Conservation (phyloP, 2,329 filamentous ascomycete species). For the Nothophaeocryptopus gaeumannii region DNA sequence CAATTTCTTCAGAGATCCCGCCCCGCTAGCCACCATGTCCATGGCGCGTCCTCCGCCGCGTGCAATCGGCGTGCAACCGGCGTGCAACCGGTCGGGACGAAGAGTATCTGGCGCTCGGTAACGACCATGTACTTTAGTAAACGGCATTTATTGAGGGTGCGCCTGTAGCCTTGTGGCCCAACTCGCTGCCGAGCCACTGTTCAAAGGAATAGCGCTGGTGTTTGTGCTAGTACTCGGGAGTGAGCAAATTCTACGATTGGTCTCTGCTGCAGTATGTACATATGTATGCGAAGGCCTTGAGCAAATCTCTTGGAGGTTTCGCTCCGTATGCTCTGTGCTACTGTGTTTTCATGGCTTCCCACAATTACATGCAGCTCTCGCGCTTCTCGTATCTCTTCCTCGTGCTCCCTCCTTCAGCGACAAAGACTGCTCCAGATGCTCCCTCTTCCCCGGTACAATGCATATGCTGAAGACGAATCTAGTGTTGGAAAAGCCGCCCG, state of each 20-base stretch:
- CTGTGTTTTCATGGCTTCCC: slow-evolving; percentile 6
- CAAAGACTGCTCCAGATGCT: not conserved
- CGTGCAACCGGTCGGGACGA: slow-evolving; percentile 7
- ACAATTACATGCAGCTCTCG: slow-evolving; percentile 17
- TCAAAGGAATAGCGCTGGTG: not conserved
- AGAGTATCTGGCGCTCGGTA: slow-evolving; percentile 9
- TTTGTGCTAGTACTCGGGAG: not conserved
- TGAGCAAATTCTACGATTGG: too few species aligned
- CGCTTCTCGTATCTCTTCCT: slow-evolving; percentile 4
- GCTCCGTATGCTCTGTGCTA: slow-evolving; percentile 4
- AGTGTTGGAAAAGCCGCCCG: slow-evolving; percentile 2
- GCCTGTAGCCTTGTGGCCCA: not conserved
- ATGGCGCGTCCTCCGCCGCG: slow-evolving; percentile 13
- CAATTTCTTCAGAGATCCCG: slow-evolving; percentile 1
- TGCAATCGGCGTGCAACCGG: slow-evolving; percentile 14
- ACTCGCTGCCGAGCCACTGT: slow-evolving; percentile 17
- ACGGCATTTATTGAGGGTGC: slow-evolving; percentile 3
- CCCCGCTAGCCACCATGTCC: slow-evolving; percentile 7
- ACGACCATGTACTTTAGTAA: not conserved
- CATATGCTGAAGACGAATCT: slow-evolving; percentile 20
- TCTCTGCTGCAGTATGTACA: too few species aligned
- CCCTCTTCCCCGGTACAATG: slow-evolving; percentile 5
- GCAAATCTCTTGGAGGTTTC: not conserved
- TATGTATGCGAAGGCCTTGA: too few species aligned
- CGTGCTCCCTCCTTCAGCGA: slow-evolving; percentile 2